Evolutionary conservation across 495 filamentous ascomycete genomes (phyloP), one percentile per base, ranked within the genome.

Genomic region (Acidomyces sp.): DNA sequence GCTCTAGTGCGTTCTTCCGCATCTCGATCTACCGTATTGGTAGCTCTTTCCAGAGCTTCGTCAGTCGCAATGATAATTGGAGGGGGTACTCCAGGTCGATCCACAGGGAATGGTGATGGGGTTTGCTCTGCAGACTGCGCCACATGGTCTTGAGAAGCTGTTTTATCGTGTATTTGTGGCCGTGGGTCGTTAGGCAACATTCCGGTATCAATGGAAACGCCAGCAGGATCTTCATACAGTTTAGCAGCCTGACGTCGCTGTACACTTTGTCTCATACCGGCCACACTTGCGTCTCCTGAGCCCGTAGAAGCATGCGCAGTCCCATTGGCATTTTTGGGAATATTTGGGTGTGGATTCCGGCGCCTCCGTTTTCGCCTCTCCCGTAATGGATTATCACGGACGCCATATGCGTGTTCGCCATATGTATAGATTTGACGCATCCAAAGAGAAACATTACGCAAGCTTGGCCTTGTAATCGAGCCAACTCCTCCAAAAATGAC

Each of bases 401-500:
- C 74, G 17, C 86, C 87, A 59, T 92, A 93, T 13, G 85, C 74
- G 48, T 77, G 62, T 40, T 79, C 70, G 9, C 85, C 85, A 64
- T 79, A 78, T 26, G 63, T 72, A 53, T 84, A 90, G 7, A 93
- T 63, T 57, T 76, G 77, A 57, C 90, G 79, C 69, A 85, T 78
- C 87, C 87, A 95, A 23, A 72, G 69, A 6, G 78, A 77, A 6
- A 93, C 54, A 32, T 71, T 67, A 15, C 73, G 65, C 13, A 93
- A 43, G 3, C 80, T 83, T 6, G 62, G 55, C 38, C 77, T 68
- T 12, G 72, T 72, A 17, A 93, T 55, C 4, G 72, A 67, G 2
- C 82, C 82, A 2, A 78, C 61, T 0, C 87, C 86, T 10, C 84
- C 69, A 56, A 95, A 95, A 6, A 95, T 67, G 3, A 83, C 71